A percentile compares a stretch with the other conserved stretches of the same genome.
Conservation (phyloP, 352 stramenopile species). For the Phytophthora hybrid region DNA sequence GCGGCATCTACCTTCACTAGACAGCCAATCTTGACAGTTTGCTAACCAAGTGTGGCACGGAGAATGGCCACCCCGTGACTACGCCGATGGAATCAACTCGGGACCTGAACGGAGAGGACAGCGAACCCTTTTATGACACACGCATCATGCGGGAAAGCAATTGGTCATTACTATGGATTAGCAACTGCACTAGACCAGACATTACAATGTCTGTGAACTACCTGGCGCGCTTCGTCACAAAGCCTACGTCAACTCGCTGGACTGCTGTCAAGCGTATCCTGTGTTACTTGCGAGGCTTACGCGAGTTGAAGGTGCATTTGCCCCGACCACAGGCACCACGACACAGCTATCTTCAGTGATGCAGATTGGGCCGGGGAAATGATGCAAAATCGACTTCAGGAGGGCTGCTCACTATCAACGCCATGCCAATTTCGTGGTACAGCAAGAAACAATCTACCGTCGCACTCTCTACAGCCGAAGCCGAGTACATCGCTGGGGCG, state of each 20-base stretch:
- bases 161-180: background rate
- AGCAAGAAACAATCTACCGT: slow-evolving; percentile 21
- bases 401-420: slow-evolving; percentile 5
- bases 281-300: background rate
- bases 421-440: slow-evolving; percentile 19
- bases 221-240: background rate
- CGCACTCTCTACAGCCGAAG: no score
- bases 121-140: background rate
- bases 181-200: background rate
- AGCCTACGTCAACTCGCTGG: background rate
- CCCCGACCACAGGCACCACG: slow-evolving; percentile 1
- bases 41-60: no score
- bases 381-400: slow-evolving; percentile 23
- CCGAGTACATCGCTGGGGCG: no score
- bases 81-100: no score
- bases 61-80: no score
- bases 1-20: no score
- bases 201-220: background rate
- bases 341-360: no score
- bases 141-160: background rate
- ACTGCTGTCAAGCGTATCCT: slow-evolving; percentile 1
- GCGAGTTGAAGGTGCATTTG: background rate
- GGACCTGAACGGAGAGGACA: no score
- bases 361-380: slow-evolving; percentile 1
- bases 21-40: no score